These are phyloP conservation scores for Hsuehochloa calcarea DNA, from an alignment of 176 grass and related monocot species.

Conservation along the genomic window DNA sequence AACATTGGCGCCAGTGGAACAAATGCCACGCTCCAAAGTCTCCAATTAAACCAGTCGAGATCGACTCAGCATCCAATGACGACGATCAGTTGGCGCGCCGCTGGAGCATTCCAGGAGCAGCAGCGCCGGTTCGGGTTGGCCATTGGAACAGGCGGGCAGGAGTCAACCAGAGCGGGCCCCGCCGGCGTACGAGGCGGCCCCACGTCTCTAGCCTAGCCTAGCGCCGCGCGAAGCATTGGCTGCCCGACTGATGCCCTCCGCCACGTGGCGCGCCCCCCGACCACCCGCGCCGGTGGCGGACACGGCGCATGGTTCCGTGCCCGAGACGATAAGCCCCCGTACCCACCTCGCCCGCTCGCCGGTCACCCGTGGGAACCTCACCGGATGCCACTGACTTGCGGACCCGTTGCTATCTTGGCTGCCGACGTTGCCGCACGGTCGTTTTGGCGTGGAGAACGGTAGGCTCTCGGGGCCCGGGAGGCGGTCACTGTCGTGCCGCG, in stretches of 20 bases:
- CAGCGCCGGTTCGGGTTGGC: not conserved
- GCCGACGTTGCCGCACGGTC: not conserved
- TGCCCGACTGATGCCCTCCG: not conserved
- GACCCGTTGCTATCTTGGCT: not conserved
- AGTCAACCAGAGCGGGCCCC: not conserved
- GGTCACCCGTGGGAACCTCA: not conserved
- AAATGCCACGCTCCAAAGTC: not conserved
- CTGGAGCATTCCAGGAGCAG: not conserved
- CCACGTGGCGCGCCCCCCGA: slow-evolving; percentile 13
- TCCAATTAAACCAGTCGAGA: not conserved
- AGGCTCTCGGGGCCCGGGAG: not conserved
- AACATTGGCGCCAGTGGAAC: not conserved
- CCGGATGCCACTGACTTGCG: not conserved
- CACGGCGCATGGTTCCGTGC: slow-evolving; percentile 26
- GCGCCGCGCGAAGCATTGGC: not conserved
- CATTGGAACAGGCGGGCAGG: not conserved
- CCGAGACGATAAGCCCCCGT: not conserved
- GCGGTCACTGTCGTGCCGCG: not conserved
- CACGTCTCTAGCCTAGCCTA: not conserved
- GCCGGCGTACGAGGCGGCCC: not conserved
- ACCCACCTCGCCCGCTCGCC: not conserved
- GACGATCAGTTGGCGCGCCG: not conserved
- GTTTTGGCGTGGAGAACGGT: not conserved
- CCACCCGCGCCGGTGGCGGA: slow-evolving; percentile 33
- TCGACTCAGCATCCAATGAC: not conserved